Percentiles rank a stretch among this genome's conserved stretches.
phyloP scores from a whole-genome alignment of 768 basidiomycete species.

The Psilocybe tampanensis region DNA sequence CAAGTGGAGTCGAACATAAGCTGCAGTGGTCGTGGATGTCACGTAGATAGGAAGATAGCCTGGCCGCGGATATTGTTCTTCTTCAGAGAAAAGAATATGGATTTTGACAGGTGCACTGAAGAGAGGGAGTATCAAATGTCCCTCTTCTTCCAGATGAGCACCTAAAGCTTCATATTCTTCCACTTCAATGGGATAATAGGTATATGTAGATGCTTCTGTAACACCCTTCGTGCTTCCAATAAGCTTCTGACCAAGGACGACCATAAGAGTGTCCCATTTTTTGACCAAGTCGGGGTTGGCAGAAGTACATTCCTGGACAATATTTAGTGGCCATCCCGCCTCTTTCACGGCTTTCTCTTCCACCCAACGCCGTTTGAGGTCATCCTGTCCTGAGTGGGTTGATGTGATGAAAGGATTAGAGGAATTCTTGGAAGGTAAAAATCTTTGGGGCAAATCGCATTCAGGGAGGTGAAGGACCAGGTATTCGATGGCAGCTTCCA shows the following conservation, averaged over 20 bases:
- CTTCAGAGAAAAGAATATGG: constrained; percentile 60
- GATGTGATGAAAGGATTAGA: constrained; percentile 72
- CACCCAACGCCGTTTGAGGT: constrained; percentile 76
- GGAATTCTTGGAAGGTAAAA: constrained; percentile 64
- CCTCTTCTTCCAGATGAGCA: constrained; percentile 46
- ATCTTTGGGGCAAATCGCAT: constrained; percentile 79
- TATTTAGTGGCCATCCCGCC: constrained; percentile 78
- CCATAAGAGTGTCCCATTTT: constrained; percentile 58
- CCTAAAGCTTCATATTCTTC: constrained; percentile 61
- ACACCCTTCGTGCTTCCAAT: constrained; percentile 41
- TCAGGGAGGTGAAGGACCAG: constrained; percentile 84
- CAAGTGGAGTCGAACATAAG: constrained; percentile 87
- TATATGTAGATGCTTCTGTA: constrained; percentile 10
- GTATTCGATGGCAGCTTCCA: constrained; percentile 85
- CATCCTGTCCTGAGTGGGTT: constrained; percentile 59
- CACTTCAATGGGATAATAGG: constrained; percentile 36
- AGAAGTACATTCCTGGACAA: constrained; percentile 58
- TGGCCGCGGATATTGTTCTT: constrained; percentile 44
- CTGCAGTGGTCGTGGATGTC: constrained; percentile 65
- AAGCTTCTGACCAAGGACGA: constrained; percentile 54
- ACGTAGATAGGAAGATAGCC: constrained; percentile 74
- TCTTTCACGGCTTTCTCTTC: constrained; percentile 81
- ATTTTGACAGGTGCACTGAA: constrained; percentile 67
- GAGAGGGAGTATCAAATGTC: constrained; percentile 60
- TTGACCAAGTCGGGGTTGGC: constrained; percentile 36